These are phyloP conservation scores for Neurospora africana DNA, from an alignment of 495 filamentous ascomycete genomes.

Conservation along the genomic window DNA sequence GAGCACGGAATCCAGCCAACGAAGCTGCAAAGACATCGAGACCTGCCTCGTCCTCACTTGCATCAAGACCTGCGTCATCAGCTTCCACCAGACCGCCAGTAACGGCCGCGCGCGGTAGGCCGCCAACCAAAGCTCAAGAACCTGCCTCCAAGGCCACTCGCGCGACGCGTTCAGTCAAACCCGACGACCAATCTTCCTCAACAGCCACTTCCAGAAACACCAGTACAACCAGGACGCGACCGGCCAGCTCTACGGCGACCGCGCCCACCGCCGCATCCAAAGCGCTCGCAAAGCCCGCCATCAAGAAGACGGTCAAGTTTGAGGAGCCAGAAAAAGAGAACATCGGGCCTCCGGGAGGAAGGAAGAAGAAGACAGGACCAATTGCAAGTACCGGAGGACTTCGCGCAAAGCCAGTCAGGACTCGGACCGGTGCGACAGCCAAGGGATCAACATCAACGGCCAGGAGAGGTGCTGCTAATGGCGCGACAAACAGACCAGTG, in stretches of 20 bases:
- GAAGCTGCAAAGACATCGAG: background rate
- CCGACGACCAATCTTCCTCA: background rate
- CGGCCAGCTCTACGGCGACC: slow-evolving; percentile 1
- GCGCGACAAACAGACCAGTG: background rate
- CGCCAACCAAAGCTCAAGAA: slow-evolving; percentile 30
- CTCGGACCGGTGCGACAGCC: slow-evolving; percentile 3
- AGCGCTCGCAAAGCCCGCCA: slow-evolving; percentile 22
- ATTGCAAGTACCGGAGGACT: slow-evolving; percentile 26
- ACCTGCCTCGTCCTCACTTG: background rate
- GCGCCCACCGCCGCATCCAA: slow-evolving; percentile 18
- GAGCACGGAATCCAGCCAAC: slow-evolving; percentile 33
- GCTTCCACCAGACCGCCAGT: slow-evolving; percentile 1
- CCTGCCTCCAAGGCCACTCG: slow-evolving; percentile 16
- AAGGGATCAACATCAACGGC: background rate
- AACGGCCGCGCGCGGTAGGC: slow-evolving; percentile 30
- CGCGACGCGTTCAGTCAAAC: slow-evolving; percentile 1
- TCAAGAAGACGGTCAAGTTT: slow-evolving; percentile 48
- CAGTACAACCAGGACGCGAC: background rate
- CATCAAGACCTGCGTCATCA: background rate
- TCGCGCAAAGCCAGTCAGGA: slow-evolving; percentile 34
- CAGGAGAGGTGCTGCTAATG: background rate
- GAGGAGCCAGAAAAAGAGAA: slow-evolving; percentile 50
- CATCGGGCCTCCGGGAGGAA: slow-evolving; percentile 21
- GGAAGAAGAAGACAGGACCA: slow-evolving; percentile 17
- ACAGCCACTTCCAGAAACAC: background rate